Percentiles rank a stretch among this genome's conserved stretches.
phyloP scores from a whole-genome alignment of 192 early-diverging fungal species.

The Gamsiella multidivaricata region DNA sequence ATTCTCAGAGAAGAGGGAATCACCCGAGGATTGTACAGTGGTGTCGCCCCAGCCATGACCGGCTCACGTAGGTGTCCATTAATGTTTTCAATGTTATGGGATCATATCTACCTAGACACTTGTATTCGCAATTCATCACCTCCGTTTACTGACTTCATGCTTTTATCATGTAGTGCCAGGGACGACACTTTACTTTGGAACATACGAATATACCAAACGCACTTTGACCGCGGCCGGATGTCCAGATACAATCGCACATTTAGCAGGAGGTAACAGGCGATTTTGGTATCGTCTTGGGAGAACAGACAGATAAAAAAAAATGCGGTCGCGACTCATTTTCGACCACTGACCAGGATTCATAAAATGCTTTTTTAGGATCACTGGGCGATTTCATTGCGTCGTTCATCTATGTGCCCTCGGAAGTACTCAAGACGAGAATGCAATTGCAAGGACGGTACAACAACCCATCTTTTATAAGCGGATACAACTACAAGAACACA shows the following conservation, averaged over 20 bases:
- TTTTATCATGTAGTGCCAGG: constrained; percentile 56
- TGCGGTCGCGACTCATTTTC: not conserved
- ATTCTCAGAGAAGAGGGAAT: constrained; percentile 67
- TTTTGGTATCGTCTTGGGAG: too few species aligned
- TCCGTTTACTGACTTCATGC: too few species aligned
- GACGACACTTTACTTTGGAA: constrained; percentile 67
- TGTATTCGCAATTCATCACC: too few species aligned
- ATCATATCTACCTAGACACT: too few species aligned
- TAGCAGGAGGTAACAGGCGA: constrained; percentile 65
- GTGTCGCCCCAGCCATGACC: constrained; percentile 67
- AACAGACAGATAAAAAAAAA: not conserved
- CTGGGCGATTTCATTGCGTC: constrained; percentile 68
- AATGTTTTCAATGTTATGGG: too few species aligned
- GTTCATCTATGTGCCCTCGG: constrained; percentile 69
- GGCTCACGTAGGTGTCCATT: constrained; percentile 48
- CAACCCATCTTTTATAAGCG: constrained; percentile 72
- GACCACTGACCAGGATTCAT: too few species aligned
- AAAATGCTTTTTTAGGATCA: too few species aligned
- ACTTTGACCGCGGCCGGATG: constrained; percentile 58
- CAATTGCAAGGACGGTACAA: constrained; percentile 83
- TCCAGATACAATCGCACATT: constrained; percentile 66
- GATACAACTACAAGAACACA: constrained; percentile 79
- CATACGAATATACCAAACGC: constrained; percentile 68
- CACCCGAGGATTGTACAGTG: constrained; percentile 62
- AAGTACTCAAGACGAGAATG: constrained; percentile 79